Base-by-base conservation (phyloP, 73 alveolate genomes). In the Uronychia binucleata region DNA sequence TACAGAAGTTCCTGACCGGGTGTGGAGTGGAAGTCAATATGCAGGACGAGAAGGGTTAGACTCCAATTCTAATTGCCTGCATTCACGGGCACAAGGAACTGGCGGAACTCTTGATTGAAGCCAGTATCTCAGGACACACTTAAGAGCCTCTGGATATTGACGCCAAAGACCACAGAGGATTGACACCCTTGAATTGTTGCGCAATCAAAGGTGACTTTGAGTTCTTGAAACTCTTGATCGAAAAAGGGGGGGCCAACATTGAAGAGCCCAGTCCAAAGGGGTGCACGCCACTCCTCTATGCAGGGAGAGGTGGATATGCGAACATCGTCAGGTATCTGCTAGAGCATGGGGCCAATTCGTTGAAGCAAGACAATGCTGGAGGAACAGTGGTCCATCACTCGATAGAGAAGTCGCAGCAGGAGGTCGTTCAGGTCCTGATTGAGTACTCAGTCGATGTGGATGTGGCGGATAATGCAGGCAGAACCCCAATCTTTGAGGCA, bases 401-500 rank as follows among this genome's bases (percentile, higher is more conserved):
- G 19, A 88, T 88, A 29, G 94, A 88, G 60, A 88, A 88, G 35
- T 84, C 79, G 5, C 85, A 88, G 46, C 33, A 0, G n/a, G 88
- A 83, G 28, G 84, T 88, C 32, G 46, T 83, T 25, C 75, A 88
- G 57, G 74, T 59, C 0, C 34, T 83, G 33, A 58, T 88, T 0
- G 88, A 83, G 77, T 60, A 58, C 74, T 82, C 85, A 1, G 82
- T 76, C 0, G 94, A 88, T 60, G 75, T 84, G 26, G 94, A 88
- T 27, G 74, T 88, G 11, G 81, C 91, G n/a, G 94, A 88, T 88
- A 88, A 88, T 77, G 94, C 89, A 28, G 94, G 94, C 26, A 33
- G 94, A 74, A 88, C 94, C 33, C 94, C 94, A 28, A 57, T 88
- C 14, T 88, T 88, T 67, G 94, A 88, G 59, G 94, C 94, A 0